Percentiles rank a stretch among this genome's conserved stretches.
Conservation (phyloP, 2,329 filamentous ascomycete genomes). For the Allantophomopsis cytisporea region DNA sequence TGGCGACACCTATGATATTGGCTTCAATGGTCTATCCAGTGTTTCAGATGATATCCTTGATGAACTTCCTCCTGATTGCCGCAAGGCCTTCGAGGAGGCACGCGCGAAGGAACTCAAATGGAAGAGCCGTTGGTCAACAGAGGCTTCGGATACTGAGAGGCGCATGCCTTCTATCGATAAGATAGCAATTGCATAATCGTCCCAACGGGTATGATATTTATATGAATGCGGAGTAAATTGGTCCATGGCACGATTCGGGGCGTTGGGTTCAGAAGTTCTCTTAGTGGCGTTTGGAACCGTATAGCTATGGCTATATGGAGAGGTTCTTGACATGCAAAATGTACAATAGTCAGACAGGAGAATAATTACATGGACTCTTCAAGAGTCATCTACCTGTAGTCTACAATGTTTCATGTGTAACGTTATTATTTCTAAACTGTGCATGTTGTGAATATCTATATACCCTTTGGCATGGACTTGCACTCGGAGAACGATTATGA, state of each 20-base stretch:
- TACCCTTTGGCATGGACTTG: too few relatives aligned
- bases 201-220: not conserved
- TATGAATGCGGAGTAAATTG: not conserved
- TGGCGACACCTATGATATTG: conserved; percentile 30
- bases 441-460: too few relatives aligned
- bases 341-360: too few relatives aligned
- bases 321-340: too few relatives aligned
- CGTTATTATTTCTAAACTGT: too few relatives aligned
- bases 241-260: not conserved
- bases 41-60: conserved; percentile 52
- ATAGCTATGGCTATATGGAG: too few relatives aligned
- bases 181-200: conserved; percentile 41
- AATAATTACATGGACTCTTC: too few relatives aligned
- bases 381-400: too few relatives aligned
- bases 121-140: conserved; percentile 62
- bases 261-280: too few relatives aligned
- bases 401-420: too few relatives aligned
- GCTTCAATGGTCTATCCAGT: conserved; percentile 42
- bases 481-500: too few relatives aligned
- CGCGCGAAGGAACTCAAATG: conserved; percentile 52
- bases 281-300: not conserved
- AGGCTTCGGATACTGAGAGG: conserved; percentile 41
- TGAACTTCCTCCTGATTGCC: conserved; percentile 56
- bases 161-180: conserved; percentile 46
- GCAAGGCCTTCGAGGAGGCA: conserved; percentile 57